These are phyloP conservation scores for Coccomyxa sp. DNA, from an alignment of 139 green algal species.

Conservation along the genomic window DNA sequence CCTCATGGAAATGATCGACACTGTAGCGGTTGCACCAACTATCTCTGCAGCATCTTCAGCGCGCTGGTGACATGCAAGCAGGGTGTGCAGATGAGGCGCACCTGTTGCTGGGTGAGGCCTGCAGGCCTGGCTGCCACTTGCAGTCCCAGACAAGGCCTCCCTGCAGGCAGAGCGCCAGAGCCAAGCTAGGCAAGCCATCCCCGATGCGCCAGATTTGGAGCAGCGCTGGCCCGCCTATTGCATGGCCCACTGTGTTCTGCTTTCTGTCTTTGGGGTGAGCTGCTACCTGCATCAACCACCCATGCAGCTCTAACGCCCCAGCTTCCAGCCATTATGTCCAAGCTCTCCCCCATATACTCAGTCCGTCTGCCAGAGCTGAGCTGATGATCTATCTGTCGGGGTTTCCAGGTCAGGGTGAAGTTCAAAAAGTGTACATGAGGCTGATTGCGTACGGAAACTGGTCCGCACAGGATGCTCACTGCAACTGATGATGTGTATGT, in stretches of 20 bases:
- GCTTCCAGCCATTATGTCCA: background rate
- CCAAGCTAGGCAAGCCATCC: background rate
- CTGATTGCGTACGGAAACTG: too few species aligned
- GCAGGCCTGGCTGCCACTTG: background rate
- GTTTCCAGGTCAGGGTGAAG: too few species aligned
- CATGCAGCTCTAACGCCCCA: background rate
- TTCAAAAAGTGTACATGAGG: background rate
- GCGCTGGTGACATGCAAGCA: background rate
- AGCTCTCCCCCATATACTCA: background rate
- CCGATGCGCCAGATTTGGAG: slow-evolving; percentile 4
- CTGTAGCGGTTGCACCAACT: background rate
- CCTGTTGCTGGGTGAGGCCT: background rate
- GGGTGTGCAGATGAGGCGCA: background rate
- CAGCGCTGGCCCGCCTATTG: background rate
- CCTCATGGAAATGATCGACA: background rate
- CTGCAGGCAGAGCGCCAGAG: background rate
- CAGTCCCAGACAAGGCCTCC: background rate
- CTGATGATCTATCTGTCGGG: background rate
- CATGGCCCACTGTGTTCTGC: background rate
- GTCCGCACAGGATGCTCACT: too few species aligned
- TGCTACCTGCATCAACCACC: background rate
- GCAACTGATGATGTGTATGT: too few species aligned
- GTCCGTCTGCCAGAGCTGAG: background rate
- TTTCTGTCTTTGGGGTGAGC: background rate
- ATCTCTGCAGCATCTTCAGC: background rate